Evolutionary conservation across 2,329 filamentous ascomycete genomes (phyloP), one percentile per base, ranked within the genome.

Genomic region (Aureobasidium pullulans): DNA sequence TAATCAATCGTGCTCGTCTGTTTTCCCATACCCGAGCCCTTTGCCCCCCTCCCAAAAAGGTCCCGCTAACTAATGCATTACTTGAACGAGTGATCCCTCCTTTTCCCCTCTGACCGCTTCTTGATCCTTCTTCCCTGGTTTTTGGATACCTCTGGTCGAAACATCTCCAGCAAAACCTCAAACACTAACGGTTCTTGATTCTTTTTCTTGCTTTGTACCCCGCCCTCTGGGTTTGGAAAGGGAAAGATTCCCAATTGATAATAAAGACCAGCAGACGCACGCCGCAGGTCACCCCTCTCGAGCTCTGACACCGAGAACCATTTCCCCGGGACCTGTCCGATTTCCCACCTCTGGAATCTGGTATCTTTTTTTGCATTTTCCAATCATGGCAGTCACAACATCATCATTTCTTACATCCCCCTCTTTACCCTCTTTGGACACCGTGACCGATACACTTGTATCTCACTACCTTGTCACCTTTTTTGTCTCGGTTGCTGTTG

Each of bases 51-150:
- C 23, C 23, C 23, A 23, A 10, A 28, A 40, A 39, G 37, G 16
- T 16, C 34, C 49, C 49, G 37, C 49, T 53, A 32, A 53, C 13
- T 11, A 52, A 40, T 53, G 49, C 49, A 53, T 42, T 53, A 42
- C 49, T 53, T 49, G 29, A 53, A 23, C 23, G 32, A 42, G 49
- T 53, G 49, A 32, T 42, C n/a, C 37, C n/a, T 19, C 37, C 37
- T 32, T 37, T 53, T 16, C 32, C 16, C n/a, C 15, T 23, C 36
- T 19, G 16, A 23, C 32, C 16, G 49, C 8, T n/a, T 32, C 36
- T 53, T 42, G 28, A 29, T 5, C 49, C 15, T 40, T 23, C 23
- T 40, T 42, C 6, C 37, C 42, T 53, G 49, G n/a, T 19, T 34
- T 15, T 13, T 39, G 48, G 16, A 9, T 39, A 10, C 31, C 13